Percentiles rank a stretch among this genome's conserved stretches.
phyloP scores from a whole-genome alignment of 2,329 filamentous ascomycete species.

The Fusarium acutatum region DNA sequence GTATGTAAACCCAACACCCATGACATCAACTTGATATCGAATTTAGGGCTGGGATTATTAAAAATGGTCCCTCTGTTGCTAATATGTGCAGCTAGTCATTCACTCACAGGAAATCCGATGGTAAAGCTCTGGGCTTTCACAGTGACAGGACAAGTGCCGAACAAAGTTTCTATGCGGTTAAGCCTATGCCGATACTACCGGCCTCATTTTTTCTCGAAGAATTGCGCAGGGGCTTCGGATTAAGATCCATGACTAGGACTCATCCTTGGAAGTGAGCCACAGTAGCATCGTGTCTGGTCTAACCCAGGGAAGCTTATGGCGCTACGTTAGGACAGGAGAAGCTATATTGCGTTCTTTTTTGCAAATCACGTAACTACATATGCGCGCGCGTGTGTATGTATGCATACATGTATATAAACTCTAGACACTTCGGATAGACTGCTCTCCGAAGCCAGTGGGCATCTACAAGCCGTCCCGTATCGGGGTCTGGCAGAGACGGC shows the following conservation, averaged over 20 bases:
- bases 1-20: neutral
- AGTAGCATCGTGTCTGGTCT: constrained; percentile 5
- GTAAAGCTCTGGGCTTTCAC: neutral
- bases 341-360: constrained; percentile 1
- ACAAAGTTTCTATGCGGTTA: constrained; percentile 27
- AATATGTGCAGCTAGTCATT: neutral
- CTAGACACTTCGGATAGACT: neutral
- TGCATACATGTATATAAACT: neutral
- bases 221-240: constrained; percentile 15
- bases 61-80: neutral
- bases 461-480: neutral
- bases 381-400: neutral
- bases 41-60: neutral
- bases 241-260: constrained; percentile 6
- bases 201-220: constrained; percentile 14
- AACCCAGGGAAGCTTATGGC: neutral
- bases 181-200: constrained; percentile 25
- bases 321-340: neutral
- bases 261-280: neutral
- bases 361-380: neutral
- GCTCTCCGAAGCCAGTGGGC: neutral
- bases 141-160: constrained; percentile 26
- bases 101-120: neutral
- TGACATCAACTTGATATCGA: neutral
- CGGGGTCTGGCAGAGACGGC: constrained; percentile 1